A percentile compares a stretch with the other conserved stretches of the same genome.
phyloP scores from a whole-genome alignment of 768 basidiomycete genomes.

The Auriscalpium vulgare region DNA sequence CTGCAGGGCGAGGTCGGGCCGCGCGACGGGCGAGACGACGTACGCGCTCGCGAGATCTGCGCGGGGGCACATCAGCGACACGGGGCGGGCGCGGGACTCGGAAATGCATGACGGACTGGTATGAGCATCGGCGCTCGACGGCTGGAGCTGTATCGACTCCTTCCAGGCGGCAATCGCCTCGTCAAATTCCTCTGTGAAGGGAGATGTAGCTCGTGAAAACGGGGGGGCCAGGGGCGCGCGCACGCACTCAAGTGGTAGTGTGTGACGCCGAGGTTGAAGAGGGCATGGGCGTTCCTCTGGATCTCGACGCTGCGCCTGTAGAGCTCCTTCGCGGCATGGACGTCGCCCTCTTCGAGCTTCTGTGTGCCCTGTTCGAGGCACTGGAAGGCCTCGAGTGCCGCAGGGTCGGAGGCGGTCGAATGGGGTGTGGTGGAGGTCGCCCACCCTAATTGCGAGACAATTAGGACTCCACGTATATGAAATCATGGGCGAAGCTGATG shows the following conservation, averaged over 20 bases:
- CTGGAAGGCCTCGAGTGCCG: conserved; percentile 67
- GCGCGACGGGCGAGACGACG: conserved; percentile 69
- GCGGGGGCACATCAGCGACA: conserved; percentile 17
- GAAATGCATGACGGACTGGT: conserved; percentile 50
- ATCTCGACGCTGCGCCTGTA: conserved; percentile 79
- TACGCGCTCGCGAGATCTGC: conserved; percentile 85
- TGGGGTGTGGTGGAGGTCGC: conserved; percentile 76
- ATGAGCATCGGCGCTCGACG: conserved; percentile 79
- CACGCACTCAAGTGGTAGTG: conserved; percentile 80
- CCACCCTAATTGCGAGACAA: conserved; percentile 44
- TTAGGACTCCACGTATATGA: conserved; percentile 13
- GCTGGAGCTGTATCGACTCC: conserved; percentile 73
- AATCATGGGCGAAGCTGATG: neutral
- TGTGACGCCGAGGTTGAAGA: conserved; percentile 86
- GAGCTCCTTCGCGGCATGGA: conserved; percentile 65
- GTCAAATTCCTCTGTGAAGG: conserved; percentile 69
- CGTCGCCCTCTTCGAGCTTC: conserved; percentile 82
- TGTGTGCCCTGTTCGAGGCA: conserved; percentile 79
- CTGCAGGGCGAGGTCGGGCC: conserved; percentile 81
- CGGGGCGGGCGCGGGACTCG: neutral
- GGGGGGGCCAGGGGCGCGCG: conserved; percentile 8
- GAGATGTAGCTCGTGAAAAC: neutral
- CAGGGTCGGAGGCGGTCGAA: conserved; percentile 77
- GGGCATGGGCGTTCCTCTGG: conserved; percentile 67
- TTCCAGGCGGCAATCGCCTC: conserved; percentile 84